These are phyloP conservation scores for Madurella fahalii DNA, from an alignment of 2,329 filamentous ascomycete genomes.

Conservation along the genomic window DNA sequence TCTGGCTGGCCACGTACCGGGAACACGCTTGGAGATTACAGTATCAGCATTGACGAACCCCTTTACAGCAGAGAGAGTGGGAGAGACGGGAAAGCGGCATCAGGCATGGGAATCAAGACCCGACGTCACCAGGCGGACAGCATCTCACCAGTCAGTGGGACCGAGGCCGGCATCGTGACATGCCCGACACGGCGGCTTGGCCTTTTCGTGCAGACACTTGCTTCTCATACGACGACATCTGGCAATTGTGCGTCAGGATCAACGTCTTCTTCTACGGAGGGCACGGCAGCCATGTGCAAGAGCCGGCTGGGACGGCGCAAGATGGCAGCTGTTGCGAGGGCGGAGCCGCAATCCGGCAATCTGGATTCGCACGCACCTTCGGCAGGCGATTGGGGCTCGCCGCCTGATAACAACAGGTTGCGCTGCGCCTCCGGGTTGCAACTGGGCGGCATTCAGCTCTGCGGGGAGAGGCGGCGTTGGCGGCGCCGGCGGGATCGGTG, in stretches of 20 bases:
- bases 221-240: slow-evolving; percentile 55
- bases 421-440: slow-evolving; percentile 3
- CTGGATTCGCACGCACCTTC: slow-evolving; percentile 39
- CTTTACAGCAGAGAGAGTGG: not conserved
- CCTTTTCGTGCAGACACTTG: slow-evolving; percentile 51
- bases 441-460: not conserved
- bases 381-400: slow-evolving; percentile 49
- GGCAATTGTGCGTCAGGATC: slow-evolving; percentile 3
- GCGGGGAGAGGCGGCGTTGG: slow-evolving; percentile 6
- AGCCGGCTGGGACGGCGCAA: not conserved
- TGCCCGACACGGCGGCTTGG: slow-evolving; percentile 46
- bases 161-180: slow-evolving; percentile 48
- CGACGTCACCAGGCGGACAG: not conserved
- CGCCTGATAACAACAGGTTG: slow-evolving; percentile 38
- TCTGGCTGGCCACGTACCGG: slow-evolving; percentile 51
- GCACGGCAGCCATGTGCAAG: slow-evolving; percentile 1
- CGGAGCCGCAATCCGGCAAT: not conserved
- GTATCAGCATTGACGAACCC: slow-evolving; percentile 8
- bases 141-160: slow-evolving; percentile 47
- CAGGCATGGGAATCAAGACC: not conserved
- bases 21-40: slow-evolving; percentile 41
- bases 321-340: not conserved
- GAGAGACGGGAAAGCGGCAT: not conserved
- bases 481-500: slow-evolving; percentile 6
- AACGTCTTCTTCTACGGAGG: not conserved